Evolutionary conservation across 225 moss, liverwort and hornwort species (phyloP).

Genomic region (Sphagnum contortum): DNA sequence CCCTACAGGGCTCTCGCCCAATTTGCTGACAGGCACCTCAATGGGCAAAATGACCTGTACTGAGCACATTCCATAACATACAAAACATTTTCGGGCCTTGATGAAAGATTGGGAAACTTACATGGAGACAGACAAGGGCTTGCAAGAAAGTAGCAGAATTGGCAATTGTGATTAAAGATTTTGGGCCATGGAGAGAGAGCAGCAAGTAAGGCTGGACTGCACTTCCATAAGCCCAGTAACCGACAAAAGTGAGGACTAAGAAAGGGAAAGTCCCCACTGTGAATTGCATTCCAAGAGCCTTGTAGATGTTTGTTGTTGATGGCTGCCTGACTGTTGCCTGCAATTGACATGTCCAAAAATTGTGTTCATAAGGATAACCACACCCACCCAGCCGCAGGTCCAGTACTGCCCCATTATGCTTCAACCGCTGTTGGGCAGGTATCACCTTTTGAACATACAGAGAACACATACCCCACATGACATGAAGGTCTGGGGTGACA

Average conservation of each 20-base stretch:
- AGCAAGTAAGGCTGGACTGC: conserved; percentile 13
- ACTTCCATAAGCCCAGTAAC: conserved; percentile 47
- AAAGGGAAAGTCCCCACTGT: conserved; percentile 27
- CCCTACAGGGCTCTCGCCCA: no score
- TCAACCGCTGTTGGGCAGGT: no score
- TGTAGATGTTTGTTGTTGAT: conserved; percentile 22
- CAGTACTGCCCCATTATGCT: no score
- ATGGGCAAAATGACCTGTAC: no score
- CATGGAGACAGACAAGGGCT: conserved; percentile 18
- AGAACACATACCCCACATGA: no score
- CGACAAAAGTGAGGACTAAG: conserved; percentile 24
- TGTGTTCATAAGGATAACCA: no score
- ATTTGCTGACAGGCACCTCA: no score
- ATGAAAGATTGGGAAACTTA: conserved; percentile 8
- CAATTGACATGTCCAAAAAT: not conserved
- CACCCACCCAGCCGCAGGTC: no score
- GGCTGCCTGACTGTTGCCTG: conserved; percentile 41
- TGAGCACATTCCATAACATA: no score
- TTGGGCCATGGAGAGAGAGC: conserved; percentile 23
- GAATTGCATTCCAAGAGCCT: conserved; percentile 32
- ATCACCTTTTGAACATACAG: no score
- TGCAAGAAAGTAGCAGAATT: conserved; percentile 37
- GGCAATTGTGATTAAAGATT: conserved; percentile 15
- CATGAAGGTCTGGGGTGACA: no score
- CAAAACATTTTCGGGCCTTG: no score